Percentiles rank a stretch among this genome's conserved stretches.
phyloP scores from a whole-genome alignment of 352 stramenopile genomes.

The Pythium dissotocum region DNA sequence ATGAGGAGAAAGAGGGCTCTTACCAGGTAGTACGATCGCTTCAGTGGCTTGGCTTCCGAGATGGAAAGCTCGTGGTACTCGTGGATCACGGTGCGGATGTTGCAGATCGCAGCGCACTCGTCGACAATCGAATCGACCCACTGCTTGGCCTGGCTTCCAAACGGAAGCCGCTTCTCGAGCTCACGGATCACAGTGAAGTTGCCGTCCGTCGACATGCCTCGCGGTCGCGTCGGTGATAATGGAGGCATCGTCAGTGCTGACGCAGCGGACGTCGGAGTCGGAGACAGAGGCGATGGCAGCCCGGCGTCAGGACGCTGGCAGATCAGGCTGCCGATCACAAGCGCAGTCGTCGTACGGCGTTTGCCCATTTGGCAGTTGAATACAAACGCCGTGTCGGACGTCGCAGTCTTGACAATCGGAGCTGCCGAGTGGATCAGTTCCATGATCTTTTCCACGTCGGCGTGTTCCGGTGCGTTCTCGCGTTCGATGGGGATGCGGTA shows the following conservation, averaged over 20 bases:
- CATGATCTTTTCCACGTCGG: constrained; percentile 68
- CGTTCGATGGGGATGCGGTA: constrained; percentile 76
- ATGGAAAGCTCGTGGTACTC: constrained; percentile 77
- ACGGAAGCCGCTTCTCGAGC: constrained; percentile 50
- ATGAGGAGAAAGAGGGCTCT: neutral
- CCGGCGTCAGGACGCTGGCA: constrained; percentile 47
- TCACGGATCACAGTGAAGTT: constrained; percentile 76
- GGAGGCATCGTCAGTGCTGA: neutral
- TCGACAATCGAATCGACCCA: constrained; percentile 82
- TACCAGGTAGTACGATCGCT: constrained; percentile 80
- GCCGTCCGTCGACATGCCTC: constrained; percentile 25
- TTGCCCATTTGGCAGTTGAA: constrained; percentile 91
- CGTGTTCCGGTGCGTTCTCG: constrained; percentile 80
- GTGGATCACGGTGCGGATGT: constrained; percentile 80
- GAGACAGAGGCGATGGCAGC: constrained; percentile 2
- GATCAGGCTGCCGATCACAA: constrained; percentile 70
- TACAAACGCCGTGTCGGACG: constrained; percentile 67
- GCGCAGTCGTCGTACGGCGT: constrained; percentile 74
- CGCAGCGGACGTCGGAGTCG: neutral
- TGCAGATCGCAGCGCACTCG: constrained; percentile 66
- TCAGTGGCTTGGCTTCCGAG: constrained; percentile 72
- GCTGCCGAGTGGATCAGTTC: constrained; percentile 46
- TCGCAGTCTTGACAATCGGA: constrained; percentile 24
- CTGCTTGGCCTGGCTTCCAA: constrained; percentile 56
- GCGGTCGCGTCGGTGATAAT: neutral